Percentiles rank a stretch among this genome's conserved stretches.
Evolutionary conservation across 2,329 filamentous ascomycete genomes (phyloP).

Genomic region (Sporothrix euskadiensis): DNA sequence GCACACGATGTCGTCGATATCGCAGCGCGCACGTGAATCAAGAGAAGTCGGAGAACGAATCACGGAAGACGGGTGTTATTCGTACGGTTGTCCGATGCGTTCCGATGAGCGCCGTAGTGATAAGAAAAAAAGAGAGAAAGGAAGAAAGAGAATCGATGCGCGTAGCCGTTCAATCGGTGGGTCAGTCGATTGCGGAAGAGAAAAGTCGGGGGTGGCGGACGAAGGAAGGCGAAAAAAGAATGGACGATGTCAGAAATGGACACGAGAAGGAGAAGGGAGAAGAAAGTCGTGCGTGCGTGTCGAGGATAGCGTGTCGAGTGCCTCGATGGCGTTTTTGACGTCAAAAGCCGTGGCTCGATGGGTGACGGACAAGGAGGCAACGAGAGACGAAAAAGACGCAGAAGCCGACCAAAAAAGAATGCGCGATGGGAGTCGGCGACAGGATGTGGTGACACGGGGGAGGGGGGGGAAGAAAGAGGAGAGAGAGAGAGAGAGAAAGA

Average conservation of each 20-base stretch:
- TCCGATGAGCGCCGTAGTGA: background rate
- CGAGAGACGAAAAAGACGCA: background rate
- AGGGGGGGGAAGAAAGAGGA: background rate
- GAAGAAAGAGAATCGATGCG: background rate
- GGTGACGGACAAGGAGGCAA: background rate
- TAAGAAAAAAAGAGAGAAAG: background rate
- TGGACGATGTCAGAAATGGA: background rate
- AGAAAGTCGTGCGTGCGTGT: background rate
- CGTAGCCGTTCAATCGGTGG: background rate
- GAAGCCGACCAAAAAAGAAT: background rate
- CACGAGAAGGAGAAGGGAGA: background rate
- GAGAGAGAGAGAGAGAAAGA: background rate
- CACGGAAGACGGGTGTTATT: background rate
- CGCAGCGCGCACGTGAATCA: background rate
- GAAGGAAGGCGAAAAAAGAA: background rate
- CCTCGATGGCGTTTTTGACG: background rate
- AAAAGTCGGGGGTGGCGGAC: background rate
- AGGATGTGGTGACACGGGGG: slow-evolving; percentile 7
- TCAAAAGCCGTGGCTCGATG: background rate
- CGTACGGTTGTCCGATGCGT: background rate
- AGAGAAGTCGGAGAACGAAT: background rate
- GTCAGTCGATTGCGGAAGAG: background rate
- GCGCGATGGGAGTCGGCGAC: slow-evolving; percentile 11
- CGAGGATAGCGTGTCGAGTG: slow-evolving; percentile 2
- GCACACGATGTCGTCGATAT: slow-evolving; percentile 20